Base-by-base conservation (phyloP, 768 basidiomycete genomes). In the Kwoniella sp. region DNA sequence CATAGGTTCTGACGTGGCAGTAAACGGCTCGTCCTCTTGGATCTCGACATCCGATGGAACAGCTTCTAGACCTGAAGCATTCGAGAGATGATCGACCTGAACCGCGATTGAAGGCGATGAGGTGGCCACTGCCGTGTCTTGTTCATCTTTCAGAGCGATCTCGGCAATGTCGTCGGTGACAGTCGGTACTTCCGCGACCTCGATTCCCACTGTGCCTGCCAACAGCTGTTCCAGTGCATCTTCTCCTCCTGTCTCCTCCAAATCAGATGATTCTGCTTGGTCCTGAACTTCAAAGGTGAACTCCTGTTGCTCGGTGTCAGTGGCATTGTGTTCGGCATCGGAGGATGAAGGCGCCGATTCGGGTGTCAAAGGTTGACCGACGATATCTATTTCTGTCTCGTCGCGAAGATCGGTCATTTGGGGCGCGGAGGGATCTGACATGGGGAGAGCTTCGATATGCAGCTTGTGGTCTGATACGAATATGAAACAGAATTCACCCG, bases 401-500 rank as follows among this genome's bases (percentile, higher is more conserved):
- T 74, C 68, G 9, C 55, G 27, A 3, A 74, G 61, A 55, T 69
- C 54, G 6, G 26, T 62, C 69, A 70, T 68, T 44, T 73, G 69
- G 12, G 73, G 68, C 9, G 73, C 73, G 13, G 73, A 74, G 0
- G 70, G 70, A 46, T 72, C 68, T 13, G 64, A 65, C 55, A 74
- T 36, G 2, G 70, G 67, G 36, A 60, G 21, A 30, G 51, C 58
- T 44, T 74, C 70, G 4, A 74, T 53, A 13, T 70, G 61, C 1
- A 74, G 30, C 12, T 64, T 37, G 37, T 67, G 29, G 22, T 72
- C 71, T 70, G 36, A 2, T 4, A 6, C n/a, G 15, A 48, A 22
- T 49, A 49, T 10, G 44, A 44, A 40, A 26, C 33, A 22, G 5
- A n/a, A n/a, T n/a, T n/a, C n/a, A n/a, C n/a, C n/a, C n/a, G n/a